phyloP scores from a whole-genome alignment of 192 early-diverging fungal genomes.

The Coemansia interrupta region DNA sequence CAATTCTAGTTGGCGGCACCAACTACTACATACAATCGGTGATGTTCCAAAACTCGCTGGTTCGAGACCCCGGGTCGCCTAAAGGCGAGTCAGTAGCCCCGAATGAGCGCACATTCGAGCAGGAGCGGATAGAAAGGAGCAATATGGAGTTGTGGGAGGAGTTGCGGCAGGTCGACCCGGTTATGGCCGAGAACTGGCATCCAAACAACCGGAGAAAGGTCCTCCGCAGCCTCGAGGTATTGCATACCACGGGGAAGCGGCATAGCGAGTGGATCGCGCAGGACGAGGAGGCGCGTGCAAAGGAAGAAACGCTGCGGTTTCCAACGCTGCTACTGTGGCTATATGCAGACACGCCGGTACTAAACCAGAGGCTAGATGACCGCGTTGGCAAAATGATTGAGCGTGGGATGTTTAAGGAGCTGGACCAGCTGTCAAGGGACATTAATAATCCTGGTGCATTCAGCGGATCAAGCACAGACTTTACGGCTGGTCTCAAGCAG shows the following conservation, averaged over 20 bases:
- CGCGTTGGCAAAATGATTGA: conserved; percentile 87
- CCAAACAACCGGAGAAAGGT: conserved; percentile 82
- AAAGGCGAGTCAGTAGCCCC: conserved; percentile 7
- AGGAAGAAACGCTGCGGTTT: conserved; percentile 55
- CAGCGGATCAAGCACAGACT: conserved; percentile 11
- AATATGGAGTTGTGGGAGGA: conserved; percentile 63
- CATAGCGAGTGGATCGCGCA: conserved; percentile 75
- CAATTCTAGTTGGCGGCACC: conserved; percentile 93
- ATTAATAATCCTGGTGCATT: not conserved
- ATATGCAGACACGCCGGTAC: conserved; percentile 61
- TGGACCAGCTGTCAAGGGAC: conserved; percentile 37
- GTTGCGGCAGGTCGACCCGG: conserved; percentile 70
- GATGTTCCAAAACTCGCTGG: conserved; percentile 72
- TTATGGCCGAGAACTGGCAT: conserved; percentile 89
- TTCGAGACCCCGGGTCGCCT: conserved; percentile 28
- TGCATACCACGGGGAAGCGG: conserved; percentile 63
- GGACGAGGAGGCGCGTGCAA: conserved; percentile 57
- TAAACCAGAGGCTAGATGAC: conserved; percentile 76
- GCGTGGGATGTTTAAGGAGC: conserved; percentile 56
- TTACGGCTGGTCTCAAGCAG: conserved; percentile 22
- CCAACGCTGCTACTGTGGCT: conserved; percentile 84
- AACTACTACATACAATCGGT: conserved; percentile 95
- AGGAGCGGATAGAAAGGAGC: conserved; percentile 19
- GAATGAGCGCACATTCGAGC: conserved; percentile 23
- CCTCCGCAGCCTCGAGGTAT: conserved; percentile 82